Evolutionary conservation across 371 early-diverging fungal genomes (phyloP), one percentile per base, ranked within the genome.

Genomic region (Umbelopsis sp.): DNA sequence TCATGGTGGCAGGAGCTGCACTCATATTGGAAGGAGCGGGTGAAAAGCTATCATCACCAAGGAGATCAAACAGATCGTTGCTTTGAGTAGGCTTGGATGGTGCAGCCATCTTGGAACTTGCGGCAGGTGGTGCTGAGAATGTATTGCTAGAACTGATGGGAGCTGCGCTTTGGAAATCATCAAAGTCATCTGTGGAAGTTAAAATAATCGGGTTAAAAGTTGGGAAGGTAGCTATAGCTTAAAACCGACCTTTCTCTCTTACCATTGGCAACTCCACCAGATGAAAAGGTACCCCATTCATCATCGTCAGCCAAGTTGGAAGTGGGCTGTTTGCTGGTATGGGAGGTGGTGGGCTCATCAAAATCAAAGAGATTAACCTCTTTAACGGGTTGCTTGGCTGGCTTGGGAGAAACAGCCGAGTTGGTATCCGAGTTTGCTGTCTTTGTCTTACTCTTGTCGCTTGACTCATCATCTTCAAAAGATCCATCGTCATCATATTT

Each of bases 341-440:
- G 63, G 3, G 73, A 24, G n/a, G 62, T 72, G 16, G 80, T 63
- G 25, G 72, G 81, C 68, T 82, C 83, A 63, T 86, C 89, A 69
- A 89, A 89, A 68, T 89, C 87, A 72, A 89, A 86, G 65, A 89
- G 63, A 67, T 85, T 85, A 20, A 78, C 82, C 68, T 83, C 89
- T 41, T 83, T 85, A 25, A 73, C 79, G 2, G 76, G 72, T 20
- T 76, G 25, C 37, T 62, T 53, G 24, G 52, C 44, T 32, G 72
- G 8, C 3, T 44, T 35, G 18, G 66, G 20, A n/a, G 48, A 65
- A 25, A 44, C 37, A 9, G 29, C 32, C n/a, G 66, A 65, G n/a
- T 22, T 65, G 65, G 50, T 44, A 48, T 65, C 65, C 37, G 65
- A 65, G 24, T 37, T 18, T 51, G 66, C 38, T 68, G 37, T 20